Base-by-base conservation (phyloP, 441 rosid genomes). In the Bocquillonia castaneifolia region DNA sequence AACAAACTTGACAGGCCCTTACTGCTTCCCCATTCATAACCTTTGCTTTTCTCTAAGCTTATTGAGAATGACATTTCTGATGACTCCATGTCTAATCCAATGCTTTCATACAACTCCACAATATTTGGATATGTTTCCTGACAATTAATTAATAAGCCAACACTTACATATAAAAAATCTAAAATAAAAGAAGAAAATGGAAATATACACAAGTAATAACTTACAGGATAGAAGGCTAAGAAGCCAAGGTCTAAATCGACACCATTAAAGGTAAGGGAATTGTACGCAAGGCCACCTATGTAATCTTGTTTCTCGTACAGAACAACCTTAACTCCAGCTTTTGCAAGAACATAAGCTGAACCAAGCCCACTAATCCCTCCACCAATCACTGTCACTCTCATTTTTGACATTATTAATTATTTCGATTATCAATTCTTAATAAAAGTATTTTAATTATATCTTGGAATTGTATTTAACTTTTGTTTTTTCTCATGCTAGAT, bases 11-110 rank as follows among this genome's bases (percentile, higher is more conserved):
- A 86, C 10, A 89, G 58, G 25, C 96, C 97, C 22, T 85, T 85
- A 48, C 96, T 82, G 77, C 89, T 91, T 51, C 99, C 99, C 99
- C 99, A 93, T 79, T 93, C 97, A 42, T 77, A 89, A 50, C 97
- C 95, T 39, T 55, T 68, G 45, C 97, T 95, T 40, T 80, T 67
- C 13, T 91, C 90, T 66, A 93, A 81, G 81, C 99, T 93, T 18
- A 89, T 92, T 1, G 97, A 78, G 48, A 93, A 88, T 42, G 99
- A 91, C 99, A 89, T 88, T 62, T 91, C 95, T 3, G 95, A 88
- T 47, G 73, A 44, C 80, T 88, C 97, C 97, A 89, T 84, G 0
- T 89, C 97, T 40, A 89, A 82, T 64, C 93, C 95, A n/a, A 89
- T 92, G 13, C 50, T 81, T 83, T 91, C 97, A 29, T 89, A 91